Evolutionary conservation across 2,329 filamentous ascomycete genomes (phyloP), one percentile per base, ranked within the genome.

Genomic region (Colletotrichum acutatum): DNA sequence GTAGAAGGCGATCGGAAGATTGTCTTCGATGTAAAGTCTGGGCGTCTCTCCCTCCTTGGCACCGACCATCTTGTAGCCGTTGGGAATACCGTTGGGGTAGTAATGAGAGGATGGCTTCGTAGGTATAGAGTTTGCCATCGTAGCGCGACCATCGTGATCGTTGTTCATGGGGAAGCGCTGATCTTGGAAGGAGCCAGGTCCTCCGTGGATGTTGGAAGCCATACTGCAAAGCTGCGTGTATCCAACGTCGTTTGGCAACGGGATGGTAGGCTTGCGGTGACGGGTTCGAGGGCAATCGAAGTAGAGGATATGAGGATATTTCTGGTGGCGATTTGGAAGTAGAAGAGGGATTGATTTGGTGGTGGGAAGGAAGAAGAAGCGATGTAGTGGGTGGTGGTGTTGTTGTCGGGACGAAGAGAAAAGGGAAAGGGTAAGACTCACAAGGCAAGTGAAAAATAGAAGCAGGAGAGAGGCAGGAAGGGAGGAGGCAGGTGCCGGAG

Each of bases 1-100:
- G 76, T 85, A 86, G 75, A 84, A 85, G 7, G 79, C 79, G 7
- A 79, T 68, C 1, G 80, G 78, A 14, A 85, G 79, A 56, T 81
- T 75, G 68, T 82, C 78, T 68, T 85, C 83, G 5, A 83, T 24
- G 52, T 83, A 84, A 4, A 75, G 76, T 30, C 80, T 74, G 1
- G 77, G 73, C 4, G 54, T 59, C 5, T 78, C 76, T 12, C 78
- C 79, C 8, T 76, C 69, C 1, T 73, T 61, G 3, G 78, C 74
- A 34, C 77, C 67, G 1, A 78, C 73, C 81, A 84, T 82, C 53
- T 77, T 79, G 77, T 84, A 84, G 26, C 75, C 61, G 16, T 75
- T 62, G 0, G 82, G 83, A 5, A 84, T 68, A 8, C 82, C 83
- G 66, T 78, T 78, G 3, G 83, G 83, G 28, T 84, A 85, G 61